Conservation (phyloP, 257 asterid genomes). For the Osmanthus fragrans region DNA sequence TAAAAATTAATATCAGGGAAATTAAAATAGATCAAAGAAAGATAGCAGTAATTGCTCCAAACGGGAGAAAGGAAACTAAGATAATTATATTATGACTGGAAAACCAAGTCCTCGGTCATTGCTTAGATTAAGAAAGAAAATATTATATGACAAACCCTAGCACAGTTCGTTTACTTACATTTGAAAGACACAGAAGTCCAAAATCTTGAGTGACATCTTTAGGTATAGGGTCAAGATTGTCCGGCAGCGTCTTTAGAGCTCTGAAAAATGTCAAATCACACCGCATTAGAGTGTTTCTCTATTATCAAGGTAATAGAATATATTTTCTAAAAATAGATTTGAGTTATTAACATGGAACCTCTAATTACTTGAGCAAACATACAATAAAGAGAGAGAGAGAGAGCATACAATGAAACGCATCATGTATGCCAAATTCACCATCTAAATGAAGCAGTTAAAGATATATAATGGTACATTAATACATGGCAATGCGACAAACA, state of each 20-base stretch:
- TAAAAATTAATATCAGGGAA: background rate
- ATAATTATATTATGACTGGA: background rate
- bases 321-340: no score
- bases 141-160: background rate
- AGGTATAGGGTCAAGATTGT: conserved; percentile 83
- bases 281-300: conserved; percentile 17
- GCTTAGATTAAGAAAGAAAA: background rate
- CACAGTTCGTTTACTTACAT: conserved; percentile 51
- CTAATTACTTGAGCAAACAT: background rate
- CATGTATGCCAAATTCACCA: background rate
- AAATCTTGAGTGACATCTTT: conserved; percentile 57
- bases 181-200: conserved; percentile 64
- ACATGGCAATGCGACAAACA: background rate
- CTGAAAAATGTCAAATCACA: conserved; percentile 43
- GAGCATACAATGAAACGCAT: background rate
- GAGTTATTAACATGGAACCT: no score
- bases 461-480: background rate
- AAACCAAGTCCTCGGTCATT: background rate
- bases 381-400: background rate
- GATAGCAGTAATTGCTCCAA: background rate
- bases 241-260: conserved; percentile 67
- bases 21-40: background rate
- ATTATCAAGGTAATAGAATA: no score
- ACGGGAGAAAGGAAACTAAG: background rate
- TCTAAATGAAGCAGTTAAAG: conserved; percentile 7